Evolutionary conservation across 805 yeast genomes (phyloP).

Genomic region (Wickerhamia fluorescens): DNA sequence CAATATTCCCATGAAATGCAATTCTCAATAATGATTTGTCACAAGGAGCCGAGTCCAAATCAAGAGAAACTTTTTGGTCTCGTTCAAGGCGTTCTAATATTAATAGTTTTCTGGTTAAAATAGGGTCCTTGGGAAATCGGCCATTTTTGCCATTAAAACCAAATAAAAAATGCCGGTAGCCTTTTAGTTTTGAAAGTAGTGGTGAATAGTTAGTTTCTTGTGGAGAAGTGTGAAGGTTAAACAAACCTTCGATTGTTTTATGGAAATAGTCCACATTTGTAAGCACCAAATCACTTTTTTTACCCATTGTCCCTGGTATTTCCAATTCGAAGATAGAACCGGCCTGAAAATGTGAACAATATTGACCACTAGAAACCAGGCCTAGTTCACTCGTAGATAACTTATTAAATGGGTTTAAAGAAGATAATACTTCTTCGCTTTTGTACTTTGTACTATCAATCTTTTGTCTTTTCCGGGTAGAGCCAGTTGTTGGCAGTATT

Average conservation of each 20-base stretch:
- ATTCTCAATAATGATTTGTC: too few species aligned
- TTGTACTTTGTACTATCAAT: too few species aligned
- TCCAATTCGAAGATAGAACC: constrained; percentile 20
- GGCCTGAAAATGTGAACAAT: constrained; percentile 14
- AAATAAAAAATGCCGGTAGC: constrained; percentile 5
- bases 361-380: too few species aligned
- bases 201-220: too few species aligned
- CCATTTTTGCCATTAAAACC: constrained; percentile 7
- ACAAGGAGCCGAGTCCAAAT: too few species aligned
- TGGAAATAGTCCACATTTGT: constrained; percentile 14
- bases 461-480: too few species aligned
- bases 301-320: too few species aligned
- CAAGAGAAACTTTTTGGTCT: too few species aligned
- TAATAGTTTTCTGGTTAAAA: constrained; percentile 2
- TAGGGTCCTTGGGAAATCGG: constrained; percentile 2
- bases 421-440: constrained; percentile 7
- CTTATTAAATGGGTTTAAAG: constrained; percentile 14
- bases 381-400: too few species aligned
- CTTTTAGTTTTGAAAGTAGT: not conserved
- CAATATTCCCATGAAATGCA: constrained; percentile 19
- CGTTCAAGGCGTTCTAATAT: constrained; percentile 4
- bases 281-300: constrained; percentile 13
- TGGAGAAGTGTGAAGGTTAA: constrained; percentile 8
- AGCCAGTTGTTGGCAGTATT: too few species aligned
- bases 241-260: constrained; percentile 13